Evolutionary conservation across 768 basidiomycete species (phyloP), one percentile per base, ranked within the genome.

Genomic region (Calvatia gigantea): DNA sequence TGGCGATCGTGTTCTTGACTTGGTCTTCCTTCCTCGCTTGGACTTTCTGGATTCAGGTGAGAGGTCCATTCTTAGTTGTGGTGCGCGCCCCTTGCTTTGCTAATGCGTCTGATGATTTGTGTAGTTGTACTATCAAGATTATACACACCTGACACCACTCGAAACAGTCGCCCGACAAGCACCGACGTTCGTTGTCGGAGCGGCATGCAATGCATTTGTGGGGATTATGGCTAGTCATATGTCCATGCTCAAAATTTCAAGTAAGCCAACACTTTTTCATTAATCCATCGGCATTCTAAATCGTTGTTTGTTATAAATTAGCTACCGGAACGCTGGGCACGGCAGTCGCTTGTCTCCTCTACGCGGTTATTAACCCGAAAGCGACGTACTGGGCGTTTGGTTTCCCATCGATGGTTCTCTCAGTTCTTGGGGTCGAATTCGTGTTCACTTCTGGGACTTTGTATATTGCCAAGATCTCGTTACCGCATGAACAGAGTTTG

Each of bases 381-480:
- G 73, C 72, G 4, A 69, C 83, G 1, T 92, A 85, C 61, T 92
- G 90, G 91, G 86, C 85, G 1, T 87, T 77, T 56, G 84, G 82
- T 4, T 92, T 92, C 68, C 87, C 89, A 0, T 79, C 85, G 1
- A 78, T 86, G 0, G 69, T 82, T 37, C 56, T 87, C 43, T 70
- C 80, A 19, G 89, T 91, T 14, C 77, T 89, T 42, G 91, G 91
- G 19, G 88, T 84, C 1, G 91, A 92, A 63, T 89, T 92, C 59
- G 82, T 88, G 2, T 91, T 84, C 61, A 72, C 90, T 0, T 71
- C 83, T 0, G 91, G 90, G 2, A 87, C 86, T 3, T 70, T 92
- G 15, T 92, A 87, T 62, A 80, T 90, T 38, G 86, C 89, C 4
- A 86, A 85, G 62, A 75, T 87, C 8, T 77, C 82, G 2, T 66